A percentile compares a stretch with the other conserved stretches of the same genome.
Conservation (phyloP, 306 rosid genomes). For the Rosa chinensis region DNA sequence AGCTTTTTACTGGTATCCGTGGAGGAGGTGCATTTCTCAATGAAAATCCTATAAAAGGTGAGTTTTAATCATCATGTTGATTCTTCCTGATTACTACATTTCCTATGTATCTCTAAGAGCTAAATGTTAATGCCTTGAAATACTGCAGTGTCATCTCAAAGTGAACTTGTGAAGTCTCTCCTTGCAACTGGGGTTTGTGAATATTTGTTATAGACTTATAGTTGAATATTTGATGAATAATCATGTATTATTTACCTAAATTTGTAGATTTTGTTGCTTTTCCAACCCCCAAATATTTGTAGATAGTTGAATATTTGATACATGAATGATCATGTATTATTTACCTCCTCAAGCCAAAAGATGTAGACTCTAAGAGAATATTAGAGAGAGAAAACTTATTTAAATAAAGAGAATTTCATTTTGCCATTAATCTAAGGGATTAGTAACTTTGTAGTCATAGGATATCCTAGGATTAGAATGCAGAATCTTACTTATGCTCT, state of each 20-base stretch:
- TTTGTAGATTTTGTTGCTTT: not conserved
- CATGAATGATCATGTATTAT: no score
- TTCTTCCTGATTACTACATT: not conserved
- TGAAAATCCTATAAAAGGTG: constrained; percentile 80
- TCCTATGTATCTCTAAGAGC: not conserved
- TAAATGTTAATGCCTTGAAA: constrained; percentile 32
- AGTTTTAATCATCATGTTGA: constrained; percentile 20
- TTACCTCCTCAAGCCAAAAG: not conserved
- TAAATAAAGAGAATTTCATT: not conserved
- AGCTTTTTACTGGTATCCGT: constrained; percentile 81
- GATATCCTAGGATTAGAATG: not conserved
- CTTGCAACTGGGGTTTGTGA: constrained; percentile 85
- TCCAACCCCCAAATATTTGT: not conserved
- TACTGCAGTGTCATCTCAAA: constrained; percentile 77
- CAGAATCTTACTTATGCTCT: not conserved
- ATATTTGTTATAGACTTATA: constrained; percentile 11
- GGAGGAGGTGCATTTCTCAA: constrained; percentile 92
- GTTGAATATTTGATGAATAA: constrained; percentile 6
- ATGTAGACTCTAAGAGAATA: not conserved
- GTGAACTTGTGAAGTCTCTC: constrained; percentile 74
- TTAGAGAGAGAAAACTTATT: not conserved
- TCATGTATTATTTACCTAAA: not conserved
- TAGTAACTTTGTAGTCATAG: not conserved
- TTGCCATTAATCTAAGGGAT: not conserved
- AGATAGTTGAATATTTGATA: no score